These are phyloP conservation scores for Xylaria multiplex DNA, from an alignment of 2,329 filamentous ascomycete genomes.

Conservation along the genomic window DNA sequence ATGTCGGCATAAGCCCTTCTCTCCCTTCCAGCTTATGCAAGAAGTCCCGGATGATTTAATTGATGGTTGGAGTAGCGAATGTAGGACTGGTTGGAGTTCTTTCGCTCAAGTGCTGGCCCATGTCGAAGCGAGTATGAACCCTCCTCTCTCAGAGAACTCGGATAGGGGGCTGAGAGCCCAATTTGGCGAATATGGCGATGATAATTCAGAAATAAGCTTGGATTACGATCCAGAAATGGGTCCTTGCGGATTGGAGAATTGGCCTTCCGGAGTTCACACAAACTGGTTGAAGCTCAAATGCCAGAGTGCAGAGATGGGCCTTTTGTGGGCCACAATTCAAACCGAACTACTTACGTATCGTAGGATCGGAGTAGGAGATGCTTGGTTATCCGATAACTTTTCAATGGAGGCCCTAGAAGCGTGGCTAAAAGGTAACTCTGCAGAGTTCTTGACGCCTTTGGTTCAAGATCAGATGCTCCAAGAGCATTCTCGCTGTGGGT, in stretches of 20 bases:
- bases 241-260: no score
- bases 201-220: no score
- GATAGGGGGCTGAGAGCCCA: not conserved
- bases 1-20: constrained; percentile 3
- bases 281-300: constrained; percentile 1
- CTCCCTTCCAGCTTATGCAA: constrained; percentile 9
- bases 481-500: no score
- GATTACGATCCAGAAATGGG: no score
- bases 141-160: not conserved
- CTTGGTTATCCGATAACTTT: no score
- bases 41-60: no score
- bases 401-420: no score
- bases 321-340: constrained; percentile 30
- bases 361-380: not conserved
- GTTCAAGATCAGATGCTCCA: no score
- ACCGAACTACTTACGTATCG: constrained; percentile 28
- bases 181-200: no score
- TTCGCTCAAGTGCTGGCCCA: constrained; percentile 7
- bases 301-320: constrained; percentile 8
- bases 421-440: no score
- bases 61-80: constrained; percentile 11
- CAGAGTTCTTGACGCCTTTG: no score
- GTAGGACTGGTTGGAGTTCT: constrained; percentile 20
- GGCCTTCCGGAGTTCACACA: no score
- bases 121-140: not conserved